Base-by-base conservation (phyloP, 225 moss, liverwort and hornwort genomes). In the Bryoerythrophyllum caledonicum region DNA sequence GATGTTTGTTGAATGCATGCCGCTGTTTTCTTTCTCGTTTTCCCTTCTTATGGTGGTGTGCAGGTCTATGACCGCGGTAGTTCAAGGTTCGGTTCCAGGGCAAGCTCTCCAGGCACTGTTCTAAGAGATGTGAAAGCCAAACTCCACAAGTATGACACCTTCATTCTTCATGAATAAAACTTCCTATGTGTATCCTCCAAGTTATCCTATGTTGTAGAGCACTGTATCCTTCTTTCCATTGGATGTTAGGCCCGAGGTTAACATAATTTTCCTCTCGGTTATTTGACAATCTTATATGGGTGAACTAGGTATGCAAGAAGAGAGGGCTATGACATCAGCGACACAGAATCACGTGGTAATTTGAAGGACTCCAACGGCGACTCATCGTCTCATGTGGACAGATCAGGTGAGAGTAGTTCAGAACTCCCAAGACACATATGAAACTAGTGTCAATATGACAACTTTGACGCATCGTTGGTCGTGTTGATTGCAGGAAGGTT, bases 71-170 rank as follows among this genome's bases (percentile, higher is more conserved):
- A 83, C 58, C 78, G 67, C 26, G 37, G 72, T 37, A 51, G 63
- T 68, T 75, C 81, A 28, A 68, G 75, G 57, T 51, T 54, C 67
- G 81, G 73, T 69, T 88, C 88, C 51, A 78, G 85, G 63, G 67
- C 82, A 46, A 85, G 80, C 67, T 88, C 88, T 72, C 85, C 88
- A 44, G 75, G 85, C 78, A 83, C 62, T 10, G 80, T 88, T 26
- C 71, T 88, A 78, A 82, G 82, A 61, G 83, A 82, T 46, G 88
- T 88, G 63, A 88, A 85, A 81, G 88, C 73, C 54, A 85, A 88
- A 81, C 82, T 88, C 44, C 82, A 82, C 80, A 88, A 76, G 88
- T 88, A 83, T 17, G 79, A 59, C 30, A 43, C 28, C 8, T 46
- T 38, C 38, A 38, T 10, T 38, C 38, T 38, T 38, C 1, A 38